Percentiles rank a stretch among this genome's conserved stretches.
Conservation (phyloP, 805 yeast species). For the Groenewaldozyma tartarivorans region DNA sequence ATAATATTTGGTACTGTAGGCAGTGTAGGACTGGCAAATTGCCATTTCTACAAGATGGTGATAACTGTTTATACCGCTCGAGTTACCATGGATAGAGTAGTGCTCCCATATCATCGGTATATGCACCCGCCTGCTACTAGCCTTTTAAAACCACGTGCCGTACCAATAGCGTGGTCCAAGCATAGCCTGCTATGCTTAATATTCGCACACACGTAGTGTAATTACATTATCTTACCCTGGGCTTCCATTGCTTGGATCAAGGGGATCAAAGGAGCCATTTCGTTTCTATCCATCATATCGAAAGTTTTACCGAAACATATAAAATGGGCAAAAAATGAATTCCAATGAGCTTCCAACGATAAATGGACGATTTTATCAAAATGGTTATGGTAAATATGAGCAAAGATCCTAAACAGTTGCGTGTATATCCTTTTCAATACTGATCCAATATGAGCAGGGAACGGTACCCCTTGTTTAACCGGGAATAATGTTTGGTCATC, state of each 20-base stretch:
- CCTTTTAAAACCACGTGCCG: no score
- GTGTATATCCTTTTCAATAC: constrained; percentile 80
- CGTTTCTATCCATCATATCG: constrained; percentile 67
- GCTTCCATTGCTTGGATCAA: constrained; percentile 71
- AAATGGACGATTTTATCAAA: constrained; percentile 89
- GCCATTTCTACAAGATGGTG: no score
- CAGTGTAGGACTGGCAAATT: no score
- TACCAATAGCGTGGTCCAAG: no score
- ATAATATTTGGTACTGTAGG: no score
- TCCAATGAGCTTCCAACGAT: constrained; percentile 95
- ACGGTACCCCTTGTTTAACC: constrained; percentile 77
- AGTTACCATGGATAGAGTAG: no score
- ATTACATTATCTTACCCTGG: constrained; percentile 78
- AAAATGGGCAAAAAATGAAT: constrained; percentile 92
- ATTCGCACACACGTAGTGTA: no score
- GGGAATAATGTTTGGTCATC: constrained; percentile 90
- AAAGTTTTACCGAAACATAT: constrained; percentile 80
- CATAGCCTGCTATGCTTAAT: no score
- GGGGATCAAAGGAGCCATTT: constrained; percentile 67
- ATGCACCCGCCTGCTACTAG: no score
- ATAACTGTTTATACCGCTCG: no score
- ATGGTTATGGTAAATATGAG: constrained; percentile 90
- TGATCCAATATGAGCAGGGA: constrained; percentile 74
- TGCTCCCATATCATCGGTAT: no score
- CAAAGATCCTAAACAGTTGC: constrained; percentile 92